Conservation (phyloP, 257 asterid species). For the Solanum lignicaule region DNA sequence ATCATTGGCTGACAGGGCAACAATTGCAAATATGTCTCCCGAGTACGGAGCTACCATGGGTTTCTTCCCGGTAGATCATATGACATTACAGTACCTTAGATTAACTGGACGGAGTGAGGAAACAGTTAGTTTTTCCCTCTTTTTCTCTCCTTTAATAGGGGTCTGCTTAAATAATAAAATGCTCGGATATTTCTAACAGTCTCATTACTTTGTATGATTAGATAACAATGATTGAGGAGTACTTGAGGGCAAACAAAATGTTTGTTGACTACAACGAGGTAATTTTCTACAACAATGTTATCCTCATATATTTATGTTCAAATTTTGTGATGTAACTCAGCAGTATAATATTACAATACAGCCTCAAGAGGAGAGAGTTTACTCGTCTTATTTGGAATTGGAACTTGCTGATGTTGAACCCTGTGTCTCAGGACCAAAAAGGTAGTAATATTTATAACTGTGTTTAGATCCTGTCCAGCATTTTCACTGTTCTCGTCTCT, state of each 20-base stretch:
- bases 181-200: not conserved
- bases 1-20: conserved; percentile 87
- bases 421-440: conserved; percentile 88
- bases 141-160: not conserved
- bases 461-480: not conserved
- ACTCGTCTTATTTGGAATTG: conserved; percentile 64
- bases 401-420: conserved; percentile 72
- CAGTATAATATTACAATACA: conserved; percentile 9
- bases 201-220: conserved; percentile 16
- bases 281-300: not conserved
- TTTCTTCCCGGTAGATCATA: conserved; percentile 91
- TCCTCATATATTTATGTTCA: not conserved
- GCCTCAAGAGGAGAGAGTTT: conserved; percentile 77
- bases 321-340: not conserved
- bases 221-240: conserved; percentile 85
- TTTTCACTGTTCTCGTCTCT: not conserved
- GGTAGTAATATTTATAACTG: conserved; percentile 36
- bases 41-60: conserved; percentile 99
- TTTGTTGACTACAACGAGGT: conserved; percentile 84
- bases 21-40: conserved; percentile 95
- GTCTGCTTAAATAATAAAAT: not conserved
- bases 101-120: conserved; percentile 86
- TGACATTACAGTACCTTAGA: conserved; percentile 68
- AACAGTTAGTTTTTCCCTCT: conserved; percentile 30
- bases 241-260: conserved; percentile 74